A percentile compares a stretch with the other conserved stretches of the same genome.
These are phyloP conservation scores for Diaporthe capsici DNA, from an alignment of 2,329 filamentous ascomycete genomes.

Conservation along the genomic window DNA sequence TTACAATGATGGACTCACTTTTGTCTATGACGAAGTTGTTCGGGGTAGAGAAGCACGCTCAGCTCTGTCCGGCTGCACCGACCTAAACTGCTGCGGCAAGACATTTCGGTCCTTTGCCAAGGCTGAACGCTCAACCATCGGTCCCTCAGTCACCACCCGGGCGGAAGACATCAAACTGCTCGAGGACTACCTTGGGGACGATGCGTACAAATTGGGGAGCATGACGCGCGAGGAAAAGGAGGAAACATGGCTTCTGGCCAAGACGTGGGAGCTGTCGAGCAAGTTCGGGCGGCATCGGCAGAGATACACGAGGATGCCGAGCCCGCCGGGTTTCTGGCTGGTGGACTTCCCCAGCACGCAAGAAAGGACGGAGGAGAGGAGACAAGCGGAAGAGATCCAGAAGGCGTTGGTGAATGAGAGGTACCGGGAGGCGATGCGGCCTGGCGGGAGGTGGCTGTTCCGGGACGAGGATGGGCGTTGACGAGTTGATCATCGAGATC, in stretches of 20 bases:
- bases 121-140: slow-evolving; percentile 59
- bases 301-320: slow-evolving; percentile 77
- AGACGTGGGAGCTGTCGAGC: slow-evolving; percentile 80
- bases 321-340: slow-evolving; percentile 92
- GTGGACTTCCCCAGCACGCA: slow-evolving; percentile 92
- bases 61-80: slow-evolving; percentile 80
- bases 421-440: slow-evolving; percentile 85
- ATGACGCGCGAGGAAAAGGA: slow-evolving; percentile 74
- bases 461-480: slow-evolving; percentile 75
- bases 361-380: slow-evolving; percentile 76
- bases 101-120: slow-evolving; percentile 77
- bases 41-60: slow-evolving; percentile 78
- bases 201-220: slow-evolving; percentile 68
- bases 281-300: slow-evolving; percentile 83
- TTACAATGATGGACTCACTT: slow-evolving; percentile 78
- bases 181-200: slow-evolving; percentile 70
- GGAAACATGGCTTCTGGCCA: slow-evolving; percentile 81
- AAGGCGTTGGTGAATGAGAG: slow-evolving; percentile 77
- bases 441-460: slow-evolving; percentile 84
- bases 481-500: not conserved
- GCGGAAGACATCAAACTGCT: slow-evolving; percentile 64
- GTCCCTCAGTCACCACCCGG: slow-evolving; percentile 50
- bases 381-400: slow-evolving; percentile 75
- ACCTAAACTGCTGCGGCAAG: slow-evolving; percentile 82
- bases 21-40: slow-evolving; percentile 82